Evolutionary conservation across 352 stramenopile genomes (phyloP), one percentile per base, ranked within the genome.

Genomic region (Aphanomyces stellatus): DNA sequence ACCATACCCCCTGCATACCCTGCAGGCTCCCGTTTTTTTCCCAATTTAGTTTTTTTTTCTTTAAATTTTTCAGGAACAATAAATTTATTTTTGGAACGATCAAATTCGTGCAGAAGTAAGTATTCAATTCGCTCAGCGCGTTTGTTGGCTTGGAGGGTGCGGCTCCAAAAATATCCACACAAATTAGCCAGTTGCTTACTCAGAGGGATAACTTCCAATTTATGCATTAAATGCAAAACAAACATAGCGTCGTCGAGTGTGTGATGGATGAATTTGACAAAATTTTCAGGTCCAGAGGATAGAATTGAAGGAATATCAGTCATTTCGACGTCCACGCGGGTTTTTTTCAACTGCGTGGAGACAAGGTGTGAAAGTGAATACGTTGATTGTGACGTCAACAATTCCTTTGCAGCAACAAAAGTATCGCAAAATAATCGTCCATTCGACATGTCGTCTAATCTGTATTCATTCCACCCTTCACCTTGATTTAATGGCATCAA

Each of bases 1-100:
- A 99, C 97, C 74, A 99, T 94, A 74, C 98, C 98, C 76, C 97
- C 97, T 25, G 88, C 90, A 75, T 99, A 99, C n/a, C 95, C 97
- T 5, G 96, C 90, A 3, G 63, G 48, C 62, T 94, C 83, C 53
- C 83, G 77, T 8, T 75, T 74, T 51, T 82, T 85, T 35, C 69
- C 65, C 4, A 62, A 71, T 13, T 79, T 79, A 4, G 65, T 57
- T 62, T 85, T 88, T 57, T 88, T 77, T 17, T 90, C 85, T 49
- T 88, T 88, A 68, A 77, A 88, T 69, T 97, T 97, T 69, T 99
- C 97, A 0, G 98, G 98, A 8, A 98, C 88, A 53, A 99, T 90
- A 67, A 98, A 99, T 81, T 99, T 99, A 73, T 98, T 87, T 71
- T 91, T 90, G 3, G 82, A 90, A 3, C 80, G 76, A 37, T 75